Conservation (phyloP, 305 asterid species). For the Plantago coronopus region DNA sequence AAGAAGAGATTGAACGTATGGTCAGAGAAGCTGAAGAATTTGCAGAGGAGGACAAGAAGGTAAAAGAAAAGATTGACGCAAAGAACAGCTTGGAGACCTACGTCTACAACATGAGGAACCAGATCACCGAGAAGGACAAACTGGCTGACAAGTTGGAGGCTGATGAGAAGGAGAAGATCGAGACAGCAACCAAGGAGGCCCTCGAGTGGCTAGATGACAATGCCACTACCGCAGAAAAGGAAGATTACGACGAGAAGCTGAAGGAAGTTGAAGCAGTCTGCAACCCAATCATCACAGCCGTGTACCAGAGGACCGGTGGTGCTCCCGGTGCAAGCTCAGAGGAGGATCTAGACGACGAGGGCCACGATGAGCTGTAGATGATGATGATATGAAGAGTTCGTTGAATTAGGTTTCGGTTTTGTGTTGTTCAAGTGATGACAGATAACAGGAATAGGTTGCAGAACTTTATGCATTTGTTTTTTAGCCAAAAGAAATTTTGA, state of each 20-base stretch:
- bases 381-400: constrained; percentile 6
- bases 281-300: constrained; percentile 67
- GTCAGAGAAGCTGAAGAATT: constrained; percentile 76
- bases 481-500: constrained; percentile 24
- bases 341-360: constrained; percentile 44
- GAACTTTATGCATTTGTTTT: constrained; percentile 8
- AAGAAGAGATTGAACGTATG: constrained; percentile 79
- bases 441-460: constrained; percentile 6
- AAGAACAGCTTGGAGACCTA: constrained; percentile 67
- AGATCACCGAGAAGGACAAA: constrained; percentile 71
- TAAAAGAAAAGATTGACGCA: constrained; percentile 67
- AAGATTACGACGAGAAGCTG: constrained; percentile 68
- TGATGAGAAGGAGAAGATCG: constrained; percentile 77
- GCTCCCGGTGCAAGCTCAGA: constrained; percentile 43
- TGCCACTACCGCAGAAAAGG: constrained; percentile 56
- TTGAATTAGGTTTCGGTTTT: constrained; percentile 9
- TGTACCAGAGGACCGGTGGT: constrained; percentile 77
- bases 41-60: constrained; percentile 80
- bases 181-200: constrained; percentile 65
- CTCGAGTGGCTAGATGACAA: constrained; percentile 76
- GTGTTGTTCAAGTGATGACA: constrained; percentile 5
- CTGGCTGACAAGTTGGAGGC: constrained; percentile 66
- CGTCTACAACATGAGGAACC: constrained; percentile 78
- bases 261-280: constrained; percentile 77
- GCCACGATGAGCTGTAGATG: constrained; percentile 57